Evolutionary conservation across 495 filamentous ascomycete genomes (phyloP), one percentile per base, ranked within the genome.

Genomic region (Penicillium cosmopolitanum): DNA sequence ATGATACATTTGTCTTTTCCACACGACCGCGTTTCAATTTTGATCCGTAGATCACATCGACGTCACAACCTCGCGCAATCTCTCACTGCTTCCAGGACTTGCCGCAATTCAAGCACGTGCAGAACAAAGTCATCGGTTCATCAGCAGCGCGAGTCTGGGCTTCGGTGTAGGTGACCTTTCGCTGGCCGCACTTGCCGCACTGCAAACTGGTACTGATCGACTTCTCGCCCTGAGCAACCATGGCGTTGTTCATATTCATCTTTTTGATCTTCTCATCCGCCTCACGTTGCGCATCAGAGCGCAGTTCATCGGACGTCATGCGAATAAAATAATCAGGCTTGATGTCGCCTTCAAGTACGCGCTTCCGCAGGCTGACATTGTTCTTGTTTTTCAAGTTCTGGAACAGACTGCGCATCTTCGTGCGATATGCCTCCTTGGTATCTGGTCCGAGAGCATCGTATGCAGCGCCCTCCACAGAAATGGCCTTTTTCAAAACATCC

Each of bases 121-220:
- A 80, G 65, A 77, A 77, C 51, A 76, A 57, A 34, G 73, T 80
- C 69, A 73, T 80, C 66, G 72, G 70, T 68, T 80, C 95, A 83
- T 98, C 95, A 47, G 95, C 95, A 75, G 85, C 89, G 62, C 96
- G 86, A 5, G 95, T 98, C 79, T 98, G 96, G 28, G 96, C 95
- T 76, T 97, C 95, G 34, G 84, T 93, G 72, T 98, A 98, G 63
- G 87, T 89, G 67, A 98, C 95, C 80, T 91, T 95, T 79, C 90
- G 92, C 82, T 96, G 84, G 42, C 86, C 85, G 72, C 95, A 98
- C 77, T 90, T 90, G 57, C 92, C 85, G 75, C 95, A 98, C 75
- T 89, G 87, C 61, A 98, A 81, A 42, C 84, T 86, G 63, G 89
- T 89, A 71, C 87, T 91, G 76, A 96, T 90, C 68, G 85, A 89